Evolutionary conservation across 2,329 filamentous ascomycete genomes (phyloP).

Genomic region (Fusarium guadeloupense): DNA sequence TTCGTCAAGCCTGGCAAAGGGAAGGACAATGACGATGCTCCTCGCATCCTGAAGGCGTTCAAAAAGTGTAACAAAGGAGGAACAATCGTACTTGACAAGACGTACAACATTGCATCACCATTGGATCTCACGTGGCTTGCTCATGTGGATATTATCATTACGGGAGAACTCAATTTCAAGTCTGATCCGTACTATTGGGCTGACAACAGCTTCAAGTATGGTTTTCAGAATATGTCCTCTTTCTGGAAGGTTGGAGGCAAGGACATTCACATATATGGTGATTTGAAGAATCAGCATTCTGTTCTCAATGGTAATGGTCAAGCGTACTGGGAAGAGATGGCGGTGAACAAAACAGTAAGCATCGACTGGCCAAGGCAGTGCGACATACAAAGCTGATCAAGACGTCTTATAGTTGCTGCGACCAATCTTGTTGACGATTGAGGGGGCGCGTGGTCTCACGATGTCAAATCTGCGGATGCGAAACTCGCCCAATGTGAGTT

Average conservation of each 20-base stretch:
- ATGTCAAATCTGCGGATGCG: conserved; percentile 69
- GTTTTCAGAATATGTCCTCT: conserved; percentile 70
- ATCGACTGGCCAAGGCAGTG: conserved; percentile 65
- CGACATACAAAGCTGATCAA: conserved; percentile 41
- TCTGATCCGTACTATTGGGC: conserved; percentile 76
- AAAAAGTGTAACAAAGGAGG: conserved; percentile 68
- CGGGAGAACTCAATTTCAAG: conserved; percentile 68
- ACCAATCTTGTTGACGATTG: conserved; percentile 38
- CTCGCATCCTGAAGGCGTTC: conserved; percentile 35
- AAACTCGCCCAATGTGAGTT: conserved; percentile 57
- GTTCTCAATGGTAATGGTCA: conserved; percentile 64
- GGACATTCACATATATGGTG: conserved; percentile 71
- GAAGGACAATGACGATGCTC: conserved; percentile 25
- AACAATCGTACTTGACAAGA: conserved; percentile 66
- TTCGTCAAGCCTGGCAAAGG: conserved; percentile 32
- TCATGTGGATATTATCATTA: conserved; percentile 67
- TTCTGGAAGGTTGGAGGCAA: conserved; percentile 48
- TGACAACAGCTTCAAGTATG: conserved; percentile 68
- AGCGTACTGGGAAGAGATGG: conserved; percentile 37
- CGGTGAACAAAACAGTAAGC: conserved; percentile 43
- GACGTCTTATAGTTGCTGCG: conserved; percentile 23
- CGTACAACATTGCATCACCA: conserved; percentile 70
- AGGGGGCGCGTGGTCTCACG: conserved; percentile 56
- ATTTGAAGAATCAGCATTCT: conserved; percentile 69
- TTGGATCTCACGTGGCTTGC: conserved; percentile 72